Conservation (phyloP, 139 green algal genomes). For the Mychonastes homosphaera region DNA sequence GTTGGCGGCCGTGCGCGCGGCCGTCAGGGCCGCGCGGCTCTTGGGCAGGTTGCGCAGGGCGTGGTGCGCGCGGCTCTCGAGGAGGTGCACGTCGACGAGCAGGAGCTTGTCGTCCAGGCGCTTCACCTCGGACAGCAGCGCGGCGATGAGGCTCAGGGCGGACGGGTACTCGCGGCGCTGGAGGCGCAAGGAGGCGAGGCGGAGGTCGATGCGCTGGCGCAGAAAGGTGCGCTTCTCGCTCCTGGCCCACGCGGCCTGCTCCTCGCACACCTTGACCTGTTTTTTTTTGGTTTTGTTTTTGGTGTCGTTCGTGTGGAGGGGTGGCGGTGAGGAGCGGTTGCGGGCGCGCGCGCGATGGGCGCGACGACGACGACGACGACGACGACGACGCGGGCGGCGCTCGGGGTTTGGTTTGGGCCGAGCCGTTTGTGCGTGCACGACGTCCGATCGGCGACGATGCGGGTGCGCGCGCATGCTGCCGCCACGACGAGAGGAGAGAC, state of each 20-base stretch:
- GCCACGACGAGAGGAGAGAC: no score
- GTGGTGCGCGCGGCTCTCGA: slow-evolving; percentile 86
- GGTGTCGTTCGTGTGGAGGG: background rate
- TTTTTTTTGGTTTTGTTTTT: background rate
- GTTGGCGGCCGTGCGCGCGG: slow-evolving; percentile 88
- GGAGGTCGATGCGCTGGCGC: slow-evolving; percentile 86
- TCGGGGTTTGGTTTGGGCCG: no score
- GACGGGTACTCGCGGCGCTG: slow-evolving; percentile 63
- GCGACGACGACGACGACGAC: no score
- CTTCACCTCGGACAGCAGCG: slow-evolving; percentile 90
- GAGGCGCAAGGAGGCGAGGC: slow-evolving; percentile 78
- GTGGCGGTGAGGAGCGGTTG: background rate
- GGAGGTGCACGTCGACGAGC: slow-evolving; percentile 94
- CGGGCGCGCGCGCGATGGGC: no score
- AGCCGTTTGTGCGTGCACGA: background rate
- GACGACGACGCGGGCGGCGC: no score
- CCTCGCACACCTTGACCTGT: slow-evolving; percentile 85
- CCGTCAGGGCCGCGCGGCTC: slow-evolving; percentile 84
- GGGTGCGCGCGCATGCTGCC: background rate
- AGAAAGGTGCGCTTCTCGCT: slow-evolving; percentile 96
- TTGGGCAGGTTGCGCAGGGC: slow-evolving; percentile 87
- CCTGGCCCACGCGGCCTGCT: slow-evolving; percentile 85
- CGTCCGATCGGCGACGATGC: background rate
- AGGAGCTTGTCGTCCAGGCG: slow-evolving; percentile 97
- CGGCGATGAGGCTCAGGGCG: slow-evolving; percentile 65